Evolutionary conservation across 345 rosid genomes (phyloP).

Genomic region (Heritiera fomes): DNA sequence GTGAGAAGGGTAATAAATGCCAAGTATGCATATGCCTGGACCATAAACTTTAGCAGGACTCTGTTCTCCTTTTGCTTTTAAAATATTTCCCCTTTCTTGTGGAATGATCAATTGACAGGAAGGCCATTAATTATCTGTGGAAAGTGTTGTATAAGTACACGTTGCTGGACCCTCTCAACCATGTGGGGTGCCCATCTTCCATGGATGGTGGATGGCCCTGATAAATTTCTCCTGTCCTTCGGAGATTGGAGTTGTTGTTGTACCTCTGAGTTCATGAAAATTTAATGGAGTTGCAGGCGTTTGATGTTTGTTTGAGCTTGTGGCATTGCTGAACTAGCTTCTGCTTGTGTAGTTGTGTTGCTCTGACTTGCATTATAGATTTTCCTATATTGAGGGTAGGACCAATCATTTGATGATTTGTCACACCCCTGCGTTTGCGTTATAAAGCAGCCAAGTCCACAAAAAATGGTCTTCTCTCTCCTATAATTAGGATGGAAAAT

Average conservation of each 20-base stretch:
- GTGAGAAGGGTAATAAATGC: slow-evolving; percentile 60
- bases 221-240: slow-evolving; percentile 11
- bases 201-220: slow-evolving; percentile 11
- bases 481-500: slow-evolving; percentile 32
- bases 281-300: background rate
- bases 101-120: slow-evolving; percentile 35
- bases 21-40: slow-evolving; percentile 33
- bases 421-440: slow-evolving; percentile 41
- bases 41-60: slow-evolving; percentile 29
- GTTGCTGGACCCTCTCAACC: slow-evolving; percentile 32
- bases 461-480: slow-evolving; percentile 19
- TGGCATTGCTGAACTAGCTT: background rate
- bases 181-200: slow-evolving; percentile 30
- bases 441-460: slow-evolving; percentile 38
- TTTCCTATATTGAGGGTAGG: slow-evolving; percentile 30
- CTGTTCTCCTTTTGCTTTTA: background rate
- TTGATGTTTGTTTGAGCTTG: background rate
- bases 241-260: background rate
- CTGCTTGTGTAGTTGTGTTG: background rate
- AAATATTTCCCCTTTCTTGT: background rate
- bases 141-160: slow-evolving; percentile 46
- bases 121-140: slow-evolving; percentile 40
- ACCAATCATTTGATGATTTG: slow-evolving; percentile 40
- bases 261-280: background rate
- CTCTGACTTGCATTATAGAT: background rate